Evolutionary conservation across 1,284 basidiomycete genomes (phyloP), one percentile per base, ranked within the genome.

Genomic region (Phylloporus sp.): DNA sequence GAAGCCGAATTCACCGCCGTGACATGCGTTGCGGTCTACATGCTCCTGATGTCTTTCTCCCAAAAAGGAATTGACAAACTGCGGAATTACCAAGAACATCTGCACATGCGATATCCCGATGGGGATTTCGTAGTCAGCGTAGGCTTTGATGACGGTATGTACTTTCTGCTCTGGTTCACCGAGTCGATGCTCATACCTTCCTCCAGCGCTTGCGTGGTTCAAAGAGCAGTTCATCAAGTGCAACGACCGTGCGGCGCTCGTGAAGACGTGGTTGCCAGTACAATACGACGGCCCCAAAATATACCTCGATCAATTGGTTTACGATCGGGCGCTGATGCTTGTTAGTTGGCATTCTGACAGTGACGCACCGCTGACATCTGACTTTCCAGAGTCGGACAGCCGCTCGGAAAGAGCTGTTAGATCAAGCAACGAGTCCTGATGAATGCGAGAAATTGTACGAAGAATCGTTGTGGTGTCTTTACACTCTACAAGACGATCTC

Each of bases 361-460:
- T 22, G 51, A 34, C 18, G 29, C 2, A 11, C 15, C 46, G 34
- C 57, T 60, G 22, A 70, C 20, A 2, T 22, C 28, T 57, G n/a
- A 17, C 63, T n/a, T 28, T 47, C 18, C 75, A 97, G 95, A 97
- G 95, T 64, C 91, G 96, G 13, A 92, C 91, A 6, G 96, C 95
- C 49, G 97, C 97, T 1, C 85, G 92, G 32, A 94, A 96, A 72
- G 97, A 99, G 74, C 84, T 98, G 0, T 82, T 93, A 28, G 93
- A 95, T 68, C 90, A 94, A 70, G 89, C 88, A 32, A 78, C 77
- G n/a, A 80, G 80, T 12, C 88, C 89, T 26, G 92, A 95, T 67
- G 90, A 93, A 69, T 98, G 96, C 74, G 92, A 98, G 79, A 91
- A 92, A 72, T 84, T 96, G 42, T 99, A 99, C 78, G 96, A 98